Percentiles rank a stretch among this genome's conserved stretches.
phyloP scores from a whole-genome alignment of 306 rosid species.

The Prunus campanulata region DNA sequence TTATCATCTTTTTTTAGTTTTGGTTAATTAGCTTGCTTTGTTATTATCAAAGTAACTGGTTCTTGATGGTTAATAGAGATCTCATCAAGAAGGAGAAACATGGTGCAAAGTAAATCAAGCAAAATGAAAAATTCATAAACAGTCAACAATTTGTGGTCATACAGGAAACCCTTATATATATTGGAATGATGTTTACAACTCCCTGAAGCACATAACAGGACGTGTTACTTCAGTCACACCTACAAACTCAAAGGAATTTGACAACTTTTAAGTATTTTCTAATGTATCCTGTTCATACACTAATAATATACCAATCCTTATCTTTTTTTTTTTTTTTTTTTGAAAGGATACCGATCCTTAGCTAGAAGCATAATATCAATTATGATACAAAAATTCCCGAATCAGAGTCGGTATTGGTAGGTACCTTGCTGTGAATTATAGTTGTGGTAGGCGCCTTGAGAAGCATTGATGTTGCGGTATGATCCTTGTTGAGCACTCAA shows the following conservation, averaged over 20 bases:
- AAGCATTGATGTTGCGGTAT: slow-evolving; percentile 14
- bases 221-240: background rate
- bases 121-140: background rate
- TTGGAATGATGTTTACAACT: background rate
- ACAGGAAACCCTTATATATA: background rate
- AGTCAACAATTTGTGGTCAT: background rate
- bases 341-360: background rate
- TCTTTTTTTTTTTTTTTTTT: background rate
- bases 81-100: background rate
- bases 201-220: background rate
- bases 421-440: slow-evolving; percentile 14
- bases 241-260: slow-evolving; percentile 1
- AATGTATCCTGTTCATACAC: background rate
- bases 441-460: slow-evolving; percentile 20
- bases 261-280: background rate
- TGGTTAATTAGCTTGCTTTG: background rate
- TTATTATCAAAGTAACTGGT: background rate
- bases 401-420: slow-evolving; percentile 20
- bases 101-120: background rate
- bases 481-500: slow-evolving; percentile 28
- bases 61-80: background rate
- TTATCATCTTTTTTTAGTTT: background rate
- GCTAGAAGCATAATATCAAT: background rate
- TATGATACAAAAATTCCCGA: slow-evolving; percentile 11
- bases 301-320: background rate